A percentile compares a stretch with the other conserved stretches of the same genome.
Evolutionary conservation across 73 alveolate species (phyloP).

Genomic region (Tetrahymena thermophila): DNA sequence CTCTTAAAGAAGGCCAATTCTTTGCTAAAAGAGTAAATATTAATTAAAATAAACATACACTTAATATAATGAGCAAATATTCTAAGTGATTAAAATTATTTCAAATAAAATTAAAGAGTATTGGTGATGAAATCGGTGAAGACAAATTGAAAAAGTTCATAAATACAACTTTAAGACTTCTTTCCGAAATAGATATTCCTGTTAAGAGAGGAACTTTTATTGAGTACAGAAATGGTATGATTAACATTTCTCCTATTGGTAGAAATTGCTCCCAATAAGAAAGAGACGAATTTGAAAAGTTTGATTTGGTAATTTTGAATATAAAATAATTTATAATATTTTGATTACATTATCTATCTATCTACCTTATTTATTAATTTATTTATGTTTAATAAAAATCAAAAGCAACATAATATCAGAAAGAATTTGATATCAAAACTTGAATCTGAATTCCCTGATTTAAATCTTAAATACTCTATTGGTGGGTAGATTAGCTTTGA

Average conservation of each 20-base stretch:
- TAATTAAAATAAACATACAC: background rate
- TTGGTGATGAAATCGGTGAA: slow-evolving; percentile 64
- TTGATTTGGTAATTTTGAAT: slow-evolving; percentile 44
- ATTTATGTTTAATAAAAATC: too few relatives aligned
- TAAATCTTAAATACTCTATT: slow-evolving; percentile 70
- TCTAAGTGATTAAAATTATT: background rate
- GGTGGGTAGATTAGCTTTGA: slow-evolving; percentile 97
- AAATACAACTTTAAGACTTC: slow-evolving; percentile 73
- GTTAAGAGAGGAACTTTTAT: slow-evolving; percentile 94
- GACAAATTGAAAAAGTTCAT: slow-evolving; percentile 66
- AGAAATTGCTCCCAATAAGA: slow-evolving; percentile 90
- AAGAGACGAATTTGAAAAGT: slow-evolving; percentile 84
- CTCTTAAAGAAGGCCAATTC: slow-evolving; percentile 54
- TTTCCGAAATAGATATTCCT: slow-evolving; percentile 91
- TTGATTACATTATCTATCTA: too few relatives aligned
- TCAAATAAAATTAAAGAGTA: slow-evolving; percentile 30
- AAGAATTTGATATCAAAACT: slow-evolving; percentile 68
- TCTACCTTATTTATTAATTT: too few relatives aligned
- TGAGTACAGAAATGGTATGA: slow-evolving; percentile 90
- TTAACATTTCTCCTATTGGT: slow-evolving; percentile 93
- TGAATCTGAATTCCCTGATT: slow-evolving; percentile 58
- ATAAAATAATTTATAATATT: background rate
- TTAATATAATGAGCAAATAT: slow-evolving; percentile 10
- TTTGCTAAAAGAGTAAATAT: slow-evolving; percentile 1
- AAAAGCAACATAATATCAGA: slow-evolving; percentile 59